These are phyloP conservation scores for Aspergillus affinis DNA, from an alignment of 495 filamentous ascomycete species.

Conservation along the genomic window DNA sequence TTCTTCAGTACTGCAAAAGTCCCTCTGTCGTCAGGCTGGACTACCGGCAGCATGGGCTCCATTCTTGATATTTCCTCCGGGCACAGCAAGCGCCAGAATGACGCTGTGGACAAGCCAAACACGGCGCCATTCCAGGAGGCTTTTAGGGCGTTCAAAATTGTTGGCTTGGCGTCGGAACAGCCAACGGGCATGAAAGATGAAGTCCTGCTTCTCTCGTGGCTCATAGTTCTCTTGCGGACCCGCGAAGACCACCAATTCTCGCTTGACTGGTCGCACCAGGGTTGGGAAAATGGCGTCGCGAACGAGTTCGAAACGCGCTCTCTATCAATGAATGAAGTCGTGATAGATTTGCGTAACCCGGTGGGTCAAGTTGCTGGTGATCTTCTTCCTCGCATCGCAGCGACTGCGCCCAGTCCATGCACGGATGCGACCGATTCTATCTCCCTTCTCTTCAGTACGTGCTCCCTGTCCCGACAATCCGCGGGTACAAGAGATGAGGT, in stretches of 20 bases:
- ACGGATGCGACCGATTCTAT: not conserved
- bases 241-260: constrained; percentile 35
- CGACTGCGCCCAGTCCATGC: not conserved
- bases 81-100: constrained; percentile 5
- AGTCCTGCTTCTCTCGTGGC: constrained; percentile 44
- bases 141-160: constrained; percentile 21
- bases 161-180: constrained; percentile 20
- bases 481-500: constrained; percentile 28
- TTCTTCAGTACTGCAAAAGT: constrained; percentile 3
- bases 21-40: constrained; percentile 15
- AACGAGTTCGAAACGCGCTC: constrained; percentile 6
- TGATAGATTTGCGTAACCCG: constrained; percentile 26
- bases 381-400: constrained; percentile 24
- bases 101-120: not conserved
- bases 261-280: constrained; percentile 40
- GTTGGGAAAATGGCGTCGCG: constrained; percentile 1
- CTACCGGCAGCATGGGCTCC: constrained; percentile 29
- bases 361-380: constrained; percentile 20
- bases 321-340: constrained; percentile 24
- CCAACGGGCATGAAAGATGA: constrained; percentile 35
- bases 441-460: constrained; percentile 35
- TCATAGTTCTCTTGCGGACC: constrained; percentile 39
- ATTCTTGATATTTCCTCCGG: constrained; percentile 19
- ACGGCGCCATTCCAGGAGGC: not conserved
- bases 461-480: constrained; percentile 20